phyloP scores from a whole-genome alignment of 2,329 filamentous ascomycete species.

The Eutypella sp. region DNA sequence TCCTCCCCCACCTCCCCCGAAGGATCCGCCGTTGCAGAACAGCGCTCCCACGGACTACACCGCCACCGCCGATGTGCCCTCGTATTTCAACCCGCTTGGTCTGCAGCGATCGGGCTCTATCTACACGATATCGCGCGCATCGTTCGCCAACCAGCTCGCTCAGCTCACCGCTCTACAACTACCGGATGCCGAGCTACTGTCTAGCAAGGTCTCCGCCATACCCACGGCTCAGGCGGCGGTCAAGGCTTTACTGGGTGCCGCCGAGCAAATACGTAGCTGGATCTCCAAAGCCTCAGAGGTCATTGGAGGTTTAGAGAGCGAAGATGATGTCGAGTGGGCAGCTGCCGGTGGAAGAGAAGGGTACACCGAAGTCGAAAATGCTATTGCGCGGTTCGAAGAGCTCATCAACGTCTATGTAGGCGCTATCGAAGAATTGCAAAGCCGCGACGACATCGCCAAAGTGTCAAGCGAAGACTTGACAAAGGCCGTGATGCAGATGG shows the following conservation, averaged over 20 bases:
- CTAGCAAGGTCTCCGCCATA: slow-evolving; percentile 78
- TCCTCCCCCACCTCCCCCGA: slow-evolving; percentile 43
- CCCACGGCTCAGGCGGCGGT: slow-evolving; percentile 80
- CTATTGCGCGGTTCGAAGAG: slow-evolving; percentile 79
- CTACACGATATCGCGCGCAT: slow-evolving; percentile 86
- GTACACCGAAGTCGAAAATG: slow-evolving; percentile 64
- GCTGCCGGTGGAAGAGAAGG: slow-evolving; percentile 80
- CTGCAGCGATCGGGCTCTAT: slow-evolving; percentile 75
- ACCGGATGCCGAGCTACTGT: slow-evolving; percentile 78
- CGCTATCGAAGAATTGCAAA: slow-evolving; percentile 88
- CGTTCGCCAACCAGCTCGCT: slow-evolving; percentile 88
- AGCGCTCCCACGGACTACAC: slow-evolving; percentile 38
- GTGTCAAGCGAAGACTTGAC: slow-evolving; percentile 69
- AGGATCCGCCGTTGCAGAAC: slow-evolving; percentile 45
- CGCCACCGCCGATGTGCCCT: slow-evolving; percentile 45
- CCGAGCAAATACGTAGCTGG: slow-evolving; percentile 91
- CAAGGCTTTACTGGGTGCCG: slow-evolving; percentile 76
- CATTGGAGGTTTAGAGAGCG: slow-evolving; percentile 80
- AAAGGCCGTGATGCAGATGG: slow-evolving; percentile 81
- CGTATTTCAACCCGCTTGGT: slow-evolving; percentile 64
- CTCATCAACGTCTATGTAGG: slow-evolving; percentile 88
- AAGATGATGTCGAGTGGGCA: slow-evolving; percentile 98
- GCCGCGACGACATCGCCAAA: slow-evolving; percentile 66
- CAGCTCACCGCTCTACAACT: slow-evolving; percentile 87
- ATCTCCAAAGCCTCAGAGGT: slow-evolving; percentile 89